Conservation (phyloP, 192 early-diverging fungal genomes). For the Chytriomyces hyalinus region DNA sequence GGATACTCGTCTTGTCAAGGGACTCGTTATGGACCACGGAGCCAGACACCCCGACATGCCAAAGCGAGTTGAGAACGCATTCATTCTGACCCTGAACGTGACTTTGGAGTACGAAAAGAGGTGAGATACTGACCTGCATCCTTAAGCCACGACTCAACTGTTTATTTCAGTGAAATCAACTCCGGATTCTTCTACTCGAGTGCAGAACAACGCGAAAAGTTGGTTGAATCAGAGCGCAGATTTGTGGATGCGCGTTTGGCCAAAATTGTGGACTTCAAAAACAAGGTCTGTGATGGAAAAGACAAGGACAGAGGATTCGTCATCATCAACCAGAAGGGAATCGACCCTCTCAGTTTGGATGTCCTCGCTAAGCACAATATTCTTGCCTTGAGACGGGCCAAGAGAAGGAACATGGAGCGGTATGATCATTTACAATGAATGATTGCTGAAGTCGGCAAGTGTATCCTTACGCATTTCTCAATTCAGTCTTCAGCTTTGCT, state of each 20-base stretch:
- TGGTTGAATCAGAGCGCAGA: constrained; percentile 95
- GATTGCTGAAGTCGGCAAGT: not conserved
- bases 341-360: constrained; percentile 97
- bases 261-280: constrained; percentile 97
- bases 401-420: constrained; percentile 99
- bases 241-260: constrained; percentile 93
- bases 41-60: constrained; percentile 99
- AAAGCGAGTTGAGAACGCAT: constrained; percentile 88
- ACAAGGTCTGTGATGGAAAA: constrained; percentile 84
- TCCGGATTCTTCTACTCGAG: constrained; percentile 98
- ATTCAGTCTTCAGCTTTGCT: constrained; percentile 81
- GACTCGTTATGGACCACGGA: constrained; percentile 97
- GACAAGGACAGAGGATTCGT: constrained; percentile 87
- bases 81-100: constrained; percentile 93
- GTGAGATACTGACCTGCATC: constrained; percentile 38
- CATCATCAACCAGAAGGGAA: constrained; percentile 99
- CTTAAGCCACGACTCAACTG: not conserved
- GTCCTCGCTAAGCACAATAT: constrained; percentile 95
- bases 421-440: constrained; percentile 11
- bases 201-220: constrained; percentile 97
- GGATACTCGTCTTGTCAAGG: constrained; percentile 92
- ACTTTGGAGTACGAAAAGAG: constrained; percentile 99
- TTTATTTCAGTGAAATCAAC: constrained; percentile 81
- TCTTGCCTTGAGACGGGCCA: constrained; percentile 92
- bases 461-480: not conserved